Base-by-base conservation (phyloP, 306 rosid genomes). In the Glycyrrhiza uralensis region DNA sequence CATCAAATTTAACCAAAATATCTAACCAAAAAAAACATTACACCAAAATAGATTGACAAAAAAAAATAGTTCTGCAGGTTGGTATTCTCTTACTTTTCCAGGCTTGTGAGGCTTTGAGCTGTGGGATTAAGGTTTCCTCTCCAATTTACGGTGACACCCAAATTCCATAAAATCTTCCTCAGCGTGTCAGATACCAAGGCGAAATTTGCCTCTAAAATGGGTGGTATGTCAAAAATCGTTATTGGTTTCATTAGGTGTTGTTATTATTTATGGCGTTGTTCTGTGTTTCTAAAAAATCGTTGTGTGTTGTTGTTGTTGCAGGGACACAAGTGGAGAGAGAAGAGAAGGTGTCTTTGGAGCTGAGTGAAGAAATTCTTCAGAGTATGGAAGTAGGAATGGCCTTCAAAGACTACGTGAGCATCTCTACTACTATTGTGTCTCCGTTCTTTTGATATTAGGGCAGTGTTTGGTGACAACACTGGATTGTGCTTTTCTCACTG, bases 321-420 rank as follows among this genome's bases (percentile, higher is more conserved):
- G 91, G 96, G 74, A 78, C 77, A 6, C 91, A 70, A 76, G 41
- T 75, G 7, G 98, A 94, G 79, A 79, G 92, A 79, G 98, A 94
- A 80, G 98, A 94, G 39, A 94, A 94, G 82, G 97, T 83, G 1
- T 91, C 96, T 20, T 38, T 94, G 89, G 98, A 94, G 77, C 88
- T 91, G 39, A 94, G 91, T 5, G 96, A 94, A 82, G 98, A 91
- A 78, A 86, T 91, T 76, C 85, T 91, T 77, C 98, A 87, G 50
- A 91, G 98, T 84, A 94, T 94, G 98, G 98, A 94, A 89, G 96
- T 94, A 11, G 98, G 98, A 75, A 84, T 94, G 89, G 81, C 92
- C 32, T 94, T 94, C 80, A 86, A 90, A 82, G 98, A 91, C 82
- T 94, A 91, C 55, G 98, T 91, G 68, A 74, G 68, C 49, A n/a